A percentile compares a stretch with the other conserved stretches of the same genome.
phyloP scores from a whole-genome alignment of 805 yeast genomes.

The Zygoascus tannicola region DNA sequence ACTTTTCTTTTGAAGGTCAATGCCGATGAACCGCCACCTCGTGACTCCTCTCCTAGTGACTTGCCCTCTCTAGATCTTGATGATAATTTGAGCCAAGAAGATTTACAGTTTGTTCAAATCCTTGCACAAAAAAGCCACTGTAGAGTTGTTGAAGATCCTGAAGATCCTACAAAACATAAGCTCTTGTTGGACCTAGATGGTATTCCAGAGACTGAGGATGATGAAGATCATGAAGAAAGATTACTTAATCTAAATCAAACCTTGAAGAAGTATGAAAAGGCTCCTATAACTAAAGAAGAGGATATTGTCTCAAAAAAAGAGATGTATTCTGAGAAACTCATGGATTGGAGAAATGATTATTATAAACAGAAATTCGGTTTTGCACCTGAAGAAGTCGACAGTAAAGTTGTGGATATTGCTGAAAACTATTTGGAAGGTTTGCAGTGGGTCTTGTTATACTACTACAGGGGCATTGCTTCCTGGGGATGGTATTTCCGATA shows the following conservation, averaged over 20 bases:
- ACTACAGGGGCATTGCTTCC: conserved; percentile 82
- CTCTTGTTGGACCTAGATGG: conserved; percentile 49
- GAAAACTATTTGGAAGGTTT: conserved; percentile 86
- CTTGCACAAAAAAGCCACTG: conserved; percentile 23
- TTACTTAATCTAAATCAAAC: conserved; percentile 50
- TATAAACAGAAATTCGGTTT: conserved; percentile 69
- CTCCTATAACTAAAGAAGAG: conserved; percentile 21
- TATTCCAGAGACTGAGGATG: conserved; percentile 53
- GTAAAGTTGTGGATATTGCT: not conserved
- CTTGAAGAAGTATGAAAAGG: conserved; percentile 32
- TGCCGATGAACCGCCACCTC: conserved; percentile 17
- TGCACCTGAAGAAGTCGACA: conserved; percentile 46
- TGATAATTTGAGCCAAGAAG: conserved; percentile 9
- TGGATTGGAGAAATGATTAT: conserved; percentile 76
- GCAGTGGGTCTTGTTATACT: conserved; percentile 93
- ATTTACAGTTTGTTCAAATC: conserved; percentile 17
- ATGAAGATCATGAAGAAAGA: conserved; percentile 43
- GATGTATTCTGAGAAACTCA: conserved; percentile 64
- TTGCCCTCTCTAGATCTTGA: conserved; percentile 4
- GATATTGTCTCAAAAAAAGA: conserved; percentile 39
- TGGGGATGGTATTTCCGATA: conserved; percentile 93
- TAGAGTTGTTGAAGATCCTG: conserved; percentile 13
- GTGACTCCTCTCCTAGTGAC: not conserved
- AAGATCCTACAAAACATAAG: conserved; percentile 9
- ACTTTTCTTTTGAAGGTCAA: conserved; percentile 33